These are phyloP conservation scores for Globisporangium ultimum DNA, from an alignment of 352 stramenopile genomes.

Conservation along the genomic window DNA sequence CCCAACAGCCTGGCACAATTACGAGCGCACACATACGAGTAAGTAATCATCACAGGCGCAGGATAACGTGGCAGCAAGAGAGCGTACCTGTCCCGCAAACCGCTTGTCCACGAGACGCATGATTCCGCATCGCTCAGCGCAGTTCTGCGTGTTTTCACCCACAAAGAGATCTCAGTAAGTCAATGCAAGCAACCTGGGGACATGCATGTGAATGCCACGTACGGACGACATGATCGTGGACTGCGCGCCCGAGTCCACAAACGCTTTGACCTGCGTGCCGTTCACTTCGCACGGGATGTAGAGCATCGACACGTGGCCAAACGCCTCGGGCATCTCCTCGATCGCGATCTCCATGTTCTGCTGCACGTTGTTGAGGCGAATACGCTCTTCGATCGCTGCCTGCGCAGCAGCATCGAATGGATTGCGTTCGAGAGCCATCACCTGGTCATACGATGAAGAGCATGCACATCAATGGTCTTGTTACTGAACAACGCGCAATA, in stretches of 20 bases:
- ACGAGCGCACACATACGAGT: neutral
- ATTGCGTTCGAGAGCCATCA: slow-evolving; percentile 61
- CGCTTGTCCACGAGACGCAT: slow-evolving; percentile 87
- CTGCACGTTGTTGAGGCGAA: slow-evolving; percentile 82
- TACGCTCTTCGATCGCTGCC: slow-evolving; percentile 80
- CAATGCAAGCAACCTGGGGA: neutral
- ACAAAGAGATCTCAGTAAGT: neutral
- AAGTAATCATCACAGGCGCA: neutral
- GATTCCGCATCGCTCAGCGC: slow-evolving; percentile 89
- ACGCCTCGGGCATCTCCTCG: slow-evolving; percentile 86
- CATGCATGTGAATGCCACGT: slow-evolving; percentile 5
- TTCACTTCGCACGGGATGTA: slow-evolving; percentile 88
- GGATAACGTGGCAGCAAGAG: neutral
- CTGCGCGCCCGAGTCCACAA: slow-evolving; percentile 89
- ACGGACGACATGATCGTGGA: slow-evolving; percentile 92
- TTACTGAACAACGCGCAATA: neutral
- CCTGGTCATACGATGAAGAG: slow-evolving; percentile 6
- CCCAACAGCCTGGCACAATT: slow-evolving; percentile 77
- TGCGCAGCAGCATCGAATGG: slow-evolving; percentile 76
- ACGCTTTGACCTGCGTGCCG: slow-evolving; percentile 82
- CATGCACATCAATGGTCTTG: too few species aligned
- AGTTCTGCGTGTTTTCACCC: slow-evolving; percentile 39
- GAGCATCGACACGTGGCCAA: slow-evolving; percentile 85
- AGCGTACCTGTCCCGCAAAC: slow-evolving; percentile 79
- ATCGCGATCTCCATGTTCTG: slow-evolving; percentile 90